These are phyloP conservation scores for Teunomyces gatunensis DNA, from an alignment of 805 yeast species.

Conservation along the genomic window DNA sequence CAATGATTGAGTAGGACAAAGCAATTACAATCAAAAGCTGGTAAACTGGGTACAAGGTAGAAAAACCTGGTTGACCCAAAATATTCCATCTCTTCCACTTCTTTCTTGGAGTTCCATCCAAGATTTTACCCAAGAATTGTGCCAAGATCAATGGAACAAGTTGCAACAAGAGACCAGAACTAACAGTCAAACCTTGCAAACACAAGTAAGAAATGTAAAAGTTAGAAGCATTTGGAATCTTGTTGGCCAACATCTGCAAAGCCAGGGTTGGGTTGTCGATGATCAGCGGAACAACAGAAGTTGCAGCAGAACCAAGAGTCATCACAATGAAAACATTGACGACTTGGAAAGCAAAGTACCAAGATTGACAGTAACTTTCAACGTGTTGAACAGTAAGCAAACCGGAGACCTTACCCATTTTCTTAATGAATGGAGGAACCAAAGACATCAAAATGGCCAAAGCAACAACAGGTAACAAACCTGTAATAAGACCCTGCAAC, in stretches of 20 bases:
- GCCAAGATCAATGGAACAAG: constrained; percentile 61
- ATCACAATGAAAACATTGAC: constrained; percentile 23
- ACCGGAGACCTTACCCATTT: constrained; percentile 25
- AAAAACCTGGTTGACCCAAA: constrained; percentile 72
- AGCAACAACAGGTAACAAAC: constrained; percentile 24
- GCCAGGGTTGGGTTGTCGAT: constrained; percentile 13
- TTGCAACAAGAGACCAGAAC: constrained; percentile 22
- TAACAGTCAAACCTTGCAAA: constrained; percentile 23
- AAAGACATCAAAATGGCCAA: constrained; percentile 28
- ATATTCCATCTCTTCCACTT: constrained; percentile 77
- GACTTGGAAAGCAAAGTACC: constrained; percentile 32
- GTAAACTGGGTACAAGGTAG: constrained; percentile 75
- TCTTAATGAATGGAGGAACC: constrained; percentile 26
- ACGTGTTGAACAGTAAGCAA: constrained; percentile 23
- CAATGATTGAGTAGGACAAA: constrained; percentile 72
- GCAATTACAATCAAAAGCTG: constrained; percentile 73
- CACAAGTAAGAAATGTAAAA: constrained; percentile 25
- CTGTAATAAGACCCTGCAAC: constrained; percentile 27
- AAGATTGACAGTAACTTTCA: constrained; percentile 25
- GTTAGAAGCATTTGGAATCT: constrained; percentile 26
- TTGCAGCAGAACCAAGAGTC: constrained; percentile 26
- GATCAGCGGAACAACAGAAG: constrained; percentile 24
- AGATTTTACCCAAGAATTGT: constrained; percentile 62
- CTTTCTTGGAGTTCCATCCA: constrained; percentile 89
- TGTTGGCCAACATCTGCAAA: constrained; percentile 18